Conservation (phyloP, 495 filamentous ascomycete genomes). For the Jackrogersella minutella region DNA sequence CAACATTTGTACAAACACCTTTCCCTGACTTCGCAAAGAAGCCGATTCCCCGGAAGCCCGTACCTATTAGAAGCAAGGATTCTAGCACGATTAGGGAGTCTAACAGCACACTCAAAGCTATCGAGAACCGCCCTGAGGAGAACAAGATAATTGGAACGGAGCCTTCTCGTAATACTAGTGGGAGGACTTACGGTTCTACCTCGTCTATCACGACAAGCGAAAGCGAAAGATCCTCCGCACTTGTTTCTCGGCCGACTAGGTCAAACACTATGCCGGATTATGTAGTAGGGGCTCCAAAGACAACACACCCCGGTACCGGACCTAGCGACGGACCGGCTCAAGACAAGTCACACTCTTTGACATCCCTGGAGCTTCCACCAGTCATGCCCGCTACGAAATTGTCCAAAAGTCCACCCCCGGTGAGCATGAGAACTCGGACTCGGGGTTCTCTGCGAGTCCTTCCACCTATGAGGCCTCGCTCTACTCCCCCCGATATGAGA, state of each 20-base stretch:
- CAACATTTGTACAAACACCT: conserved; percentile 41
- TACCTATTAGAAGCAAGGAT: conserved; percentile 36
- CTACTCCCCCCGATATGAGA: conserved; percentile 43
- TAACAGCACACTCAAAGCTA: not conserved
- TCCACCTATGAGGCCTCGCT: conserved; percentile 49
- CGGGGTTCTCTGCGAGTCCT: conserved; percentile 50
- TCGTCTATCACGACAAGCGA: not conserved
- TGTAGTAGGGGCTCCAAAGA: conserved; percentile 22
- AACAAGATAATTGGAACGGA: not conserved
- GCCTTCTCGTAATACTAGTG: not conserved
- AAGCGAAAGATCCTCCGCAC: conserved; percentile 10
- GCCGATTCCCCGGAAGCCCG: conserved; percentile 47
- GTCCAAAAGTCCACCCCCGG: conserved; percentile 44
- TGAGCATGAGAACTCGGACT: conserved; percentile 47
- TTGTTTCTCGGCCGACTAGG: not conserved
- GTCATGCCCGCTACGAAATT: conserved; percentile 37
- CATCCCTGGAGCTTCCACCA: conserved; percentile 39
- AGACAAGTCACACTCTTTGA: conserved; percentile 14
- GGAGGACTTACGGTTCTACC: not conserved
- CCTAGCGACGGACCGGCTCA: conserved; percentile 13
- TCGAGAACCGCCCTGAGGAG: not conserved
- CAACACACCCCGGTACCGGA: not conserved
- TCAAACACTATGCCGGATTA: conserved; percentile 37
- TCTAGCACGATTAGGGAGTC: not conserved
- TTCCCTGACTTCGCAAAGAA: conserved; percentile 44